These are phyloP conservation scores for Mortierella sp. DNA, from an alignment of 371 early-diverging fungal species.

Conservation along the genomic window DNA sequence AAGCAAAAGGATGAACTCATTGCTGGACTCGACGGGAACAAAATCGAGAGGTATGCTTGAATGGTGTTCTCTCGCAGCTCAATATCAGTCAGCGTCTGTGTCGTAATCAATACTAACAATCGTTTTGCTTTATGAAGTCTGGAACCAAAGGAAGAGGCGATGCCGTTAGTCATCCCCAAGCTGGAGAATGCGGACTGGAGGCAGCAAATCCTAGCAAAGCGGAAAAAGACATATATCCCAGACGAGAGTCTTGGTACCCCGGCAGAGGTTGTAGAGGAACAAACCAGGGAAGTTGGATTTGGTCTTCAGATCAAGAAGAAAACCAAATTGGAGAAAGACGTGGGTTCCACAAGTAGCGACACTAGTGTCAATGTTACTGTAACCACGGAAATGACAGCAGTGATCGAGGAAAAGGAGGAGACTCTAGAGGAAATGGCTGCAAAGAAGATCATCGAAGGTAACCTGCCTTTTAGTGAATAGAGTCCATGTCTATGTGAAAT, in stretches of 20 bases:
- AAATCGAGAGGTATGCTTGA: constrained; percentile 59
- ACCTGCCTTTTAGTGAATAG: constrained; percentile 19
- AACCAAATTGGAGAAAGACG: constrained; percentile 9
- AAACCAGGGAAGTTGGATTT: constrained; percentile 33
- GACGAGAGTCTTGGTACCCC: constrained; percentile 27
- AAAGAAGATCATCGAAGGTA: constrained; percentile 65
- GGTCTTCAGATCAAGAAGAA: constrained; percentile 57
- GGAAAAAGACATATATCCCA: constrained; percentile 58
- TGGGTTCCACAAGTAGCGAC: constrained; percentile 8
- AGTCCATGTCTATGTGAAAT: too few relatives aligned
- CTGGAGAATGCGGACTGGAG: constrained; percentile 63
- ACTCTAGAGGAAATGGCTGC: constrained; percentile 68
- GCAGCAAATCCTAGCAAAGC: constrained; percentile 54
- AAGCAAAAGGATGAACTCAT: constrained; percentile 58
- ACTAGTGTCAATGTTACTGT: constrained; percentile 11
- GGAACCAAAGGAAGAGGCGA: constrained; percentile 54
- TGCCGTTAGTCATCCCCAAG: constrained; percentile 61
- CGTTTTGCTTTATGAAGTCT: constrained; percentile 44
- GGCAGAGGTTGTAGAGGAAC: constrained; percentile 18
- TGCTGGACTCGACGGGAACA: constrained; percentile 65
- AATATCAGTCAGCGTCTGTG: neutral
- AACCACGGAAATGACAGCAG: constrained; percentile 17
- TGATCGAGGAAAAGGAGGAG: constrained; percentile 42
- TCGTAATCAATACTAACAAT: neutral
- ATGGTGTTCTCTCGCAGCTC: neutral